A percentile compares a stretch with the other conserved stretches of the same genome.
Conservation (phyloP, 495 filamentous ascomycete species). For the Chaetomium fimeti region DNA sequence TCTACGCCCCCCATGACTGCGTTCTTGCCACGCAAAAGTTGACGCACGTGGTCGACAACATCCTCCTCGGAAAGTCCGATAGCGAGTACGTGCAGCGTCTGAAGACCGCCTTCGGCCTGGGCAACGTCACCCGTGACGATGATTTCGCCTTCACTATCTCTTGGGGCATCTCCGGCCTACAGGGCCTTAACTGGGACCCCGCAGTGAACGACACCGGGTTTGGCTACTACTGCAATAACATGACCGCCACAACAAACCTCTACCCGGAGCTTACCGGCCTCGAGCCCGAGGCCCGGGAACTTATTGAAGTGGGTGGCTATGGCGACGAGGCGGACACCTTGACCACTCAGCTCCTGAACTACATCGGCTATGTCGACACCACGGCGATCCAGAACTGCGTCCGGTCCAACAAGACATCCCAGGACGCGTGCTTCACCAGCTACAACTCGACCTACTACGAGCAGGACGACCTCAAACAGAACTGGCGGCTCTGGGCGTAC, state of each 20-base stretch:
- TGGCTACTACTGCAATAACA: constrained; percentile 58
- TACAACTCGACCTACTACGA: constrained; percentile 53
- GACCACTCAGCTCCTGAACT: constrained; percentile 60
- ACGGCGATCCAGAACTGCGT: constrained; percentile 34
- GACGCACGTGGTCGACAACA: constrained; percentile 61
- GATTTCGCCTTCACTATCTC: constrained; percentile 62
- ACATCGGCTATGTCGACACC: constrained; percentile 59
- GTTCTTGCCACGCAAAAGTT: constrained; percentile 57
- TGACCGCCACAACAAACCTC: constrained; percentile 50
- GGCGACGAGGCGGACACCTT: constrained; percentile 46
- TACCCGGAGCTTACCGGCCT: constrained; percentile 46
- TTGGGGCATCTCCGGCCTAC: constrained; percentile 54
- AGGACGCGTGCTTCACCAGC: constrained; percentile 57
- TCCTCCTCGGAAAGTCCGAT: constrained; percentile 55
- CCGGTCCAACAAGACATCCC: constrained; percentile 28
- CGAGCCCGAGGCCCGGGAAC: constrained; percentile 42
- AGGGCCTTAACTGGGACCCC: constrained; percentile 70
- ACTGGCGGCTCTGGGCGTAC: constrained; percentile 62
- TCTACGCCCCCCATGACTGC: constrained; percentile 53
- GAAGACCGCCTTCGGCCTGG: constrained; percentile 59
- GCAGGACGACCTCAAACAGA: constrained; percentile 48
- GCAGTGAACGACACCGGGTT: constrained; percentile 53
- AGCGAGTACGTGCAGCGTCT: constrained; percentile 50
- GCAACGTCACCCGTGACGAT: constrained; percentile 54
- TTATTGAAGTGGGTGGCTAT: constrained; percentile 59